These are phyloP conservation scores for Fomitopsis schrenkii DNA, from an alignment of 1,284 basidiomycete genomes.

Conservation along the genomic window DNA sequence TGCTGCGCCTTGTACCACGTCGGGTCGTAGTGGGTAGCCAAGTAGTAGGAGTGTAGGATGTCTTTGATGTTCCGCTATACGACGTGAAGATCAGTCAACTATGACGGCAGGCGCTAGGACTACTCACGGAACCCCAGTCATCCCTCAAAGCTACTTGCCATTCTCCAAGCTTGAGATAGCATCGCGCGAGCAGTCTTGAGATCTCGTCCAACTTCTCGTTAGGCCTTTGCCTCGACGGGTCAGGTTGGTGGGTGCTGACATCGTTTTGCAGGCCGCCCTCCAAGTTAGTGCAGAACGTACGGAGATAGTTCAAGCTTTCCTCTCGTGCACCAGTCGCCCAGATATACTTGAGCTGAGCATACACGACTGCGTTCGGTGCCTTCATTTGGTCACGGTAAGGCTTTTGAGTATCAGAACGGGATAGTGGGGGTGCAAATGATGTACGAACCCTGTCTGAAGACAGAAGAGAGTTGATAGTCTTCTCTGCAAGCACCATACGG, in stretches of 20 bases:
- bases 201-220: conserved; percentile 73
- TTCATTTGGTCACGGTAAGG: conserved; percentile 47
- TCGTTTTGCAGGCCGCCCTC: conserved; percentile 73
- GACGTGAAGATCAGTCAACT: conserved; percentile 4
- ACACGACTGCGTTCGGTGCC: conserved; percentile 95
- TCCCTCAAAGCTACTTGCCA: conserved; percentile 90
- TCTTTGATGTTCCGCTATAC: conserved; percentile 72
- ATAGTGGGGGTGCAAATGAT: not conserved
- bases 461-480: conserved; percentile 92
- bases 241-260: conserved; percentile 32
- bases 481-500: conserved; percentile 88
- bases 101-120: not conserved
- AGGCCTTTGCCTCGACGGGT: conserved; percentile 36
- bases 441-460: conserved; percentile 55
- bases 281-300: conserved; percentile 79
- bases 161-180: conserved; percentile 95
- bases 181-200: conserved; percentile 88
- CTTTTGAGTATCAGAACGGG: conserved; percentile 10
- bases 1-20: conserved; percentile 99
- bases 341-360: conserved; percentile 95
- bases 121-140: conserved; percentile 72
- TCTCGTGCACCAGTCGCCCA: conserved; percentile 86
- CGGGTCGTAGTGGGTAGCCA: conserved; percentile 90
- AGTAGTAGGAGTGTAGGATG: conserved; percentile 81
- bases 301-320: conserved; percentile 82